phyloP scores from a whole-genome alignment of 1,139 yeast species.

The Komagataea norvegica region DNA sequence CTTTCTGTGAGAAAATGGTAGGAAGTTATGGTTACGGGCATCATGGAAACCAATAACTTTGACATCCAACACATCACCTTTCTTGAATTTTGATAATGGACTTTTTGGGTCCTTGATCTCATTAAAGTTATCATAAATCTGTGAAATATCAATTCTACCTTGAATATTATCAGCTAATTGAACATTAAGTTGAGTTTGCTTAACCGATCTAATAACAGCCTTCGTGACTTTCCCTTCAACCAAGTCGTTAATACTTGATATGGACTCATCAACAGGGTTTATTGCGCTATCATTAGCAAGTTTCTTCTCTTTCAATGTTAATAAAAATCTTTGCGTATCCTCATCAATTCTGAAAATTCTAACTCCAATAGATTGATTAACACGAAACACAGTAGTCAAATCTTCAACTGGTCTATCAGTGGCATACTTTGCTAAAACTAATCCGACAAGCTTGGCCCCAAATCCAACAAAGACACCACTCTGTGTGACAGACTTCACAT shows the following conservation, averaged over 20 bases:
- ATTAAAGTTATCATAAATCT: conserved; percentile 51
- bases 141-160: conserved; percentile 77
- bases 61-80: conserved; percentile 56
- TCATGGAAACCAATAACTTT: conserved; percentile 78
- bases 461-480: conserved; percentile 82
- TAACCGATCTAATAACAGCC: conserved; percentile 58
- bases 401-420: conserved; percentile 52
- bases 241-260: conserved; percentile 47
- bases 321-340: conserved; percentile 64
- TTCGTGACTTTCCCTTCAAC: conserved; percentile 57
- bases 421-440: conserved; percentile 75
- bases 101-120: conserved; percentile 54
- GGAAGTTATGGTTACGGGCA: conserved; percentile 60
- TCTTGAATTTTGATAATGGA: conserved; percentile 59
- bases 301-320: conserved; percentile 45
- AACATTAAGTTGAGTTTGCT: conserved; percentile 72
- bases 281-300: conserved; percentile 21
- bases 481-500: conserved; percentile 67
- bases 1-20: conserved; percentile 61
- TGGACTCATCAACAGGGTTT: conserved; percentile 58
- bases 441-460: conserved; percentile 75
- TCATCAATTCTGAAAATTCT: conserved; percentile 60
- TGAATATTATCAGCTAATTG: conserved; percentile 72
- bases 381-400: conserved; percentile 49
- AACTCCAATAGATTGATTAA: conserved; percentile 65